Conservation (phyloP, 2,329 filamentous ascomycete genomes). For the Diaporthe helianthi region DNA sequence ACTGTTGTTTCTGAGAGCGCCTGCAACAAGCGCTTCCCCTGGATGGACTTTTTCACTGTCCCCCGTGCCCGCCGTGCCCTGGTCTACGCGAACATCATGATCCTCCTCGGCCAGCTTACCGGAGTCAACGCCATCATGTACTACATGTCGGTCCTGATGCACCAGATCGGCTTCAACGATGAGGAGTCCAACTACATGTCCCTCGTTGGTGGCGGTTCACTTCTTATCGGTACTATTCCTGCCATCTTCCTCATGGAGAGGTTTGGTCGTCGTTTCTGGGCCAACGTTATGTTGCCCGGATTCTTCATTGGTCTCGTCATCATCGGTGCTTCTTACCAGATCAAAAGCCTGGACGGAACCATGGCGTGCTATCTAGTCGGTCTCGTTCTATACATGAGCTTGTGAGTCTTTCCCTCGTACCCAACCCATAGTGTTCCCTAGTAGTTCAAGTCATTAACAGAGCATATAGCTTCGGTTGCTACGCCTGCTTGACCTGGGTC, state of each 20-base stretch:
- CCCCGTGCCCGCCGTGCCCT: constrained; percentile 71
- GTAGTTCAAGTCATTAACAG: too few species aligned
- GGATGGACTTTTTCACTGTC: constrained; percentile 77
- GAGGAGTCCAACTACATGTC: constrained; percentile 76
- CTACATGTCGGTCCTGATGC: constrained; percentile 74
- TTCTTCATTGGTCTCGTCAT: constrained; percentile 75
- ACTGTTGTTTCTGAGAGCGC: constrained; percentile 57
- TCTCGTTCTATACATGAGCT: constrained; percentile 72
- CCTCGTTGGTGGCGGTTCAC: constrained; percentile 71
- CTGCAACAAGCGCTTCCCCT: constrained; percentile 65
- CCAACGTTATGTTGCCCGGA: constrained; percentile 72
- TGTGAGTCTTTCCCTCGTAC: constrained; percentile 40
- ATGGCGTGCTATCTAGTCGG: constrained; percentile 71
- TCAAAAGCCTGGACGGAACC: constrained; percentile 56
- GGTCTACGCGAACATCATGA: constrained; percentile 74
- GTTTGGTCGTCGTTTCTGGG: constrained; percentile 78
- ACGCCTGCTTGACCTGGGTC: constrained; percentile 71
- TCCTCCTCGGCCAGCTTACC: constrained; percentile 73
- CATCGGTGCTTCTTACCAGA: constrained; percentile 69
- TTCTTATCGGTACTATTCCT: constrained; percentile 72
- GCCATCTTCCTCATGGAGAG: constrained; percentile 75
- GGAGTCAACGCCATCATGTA: constrained; percentile 76
- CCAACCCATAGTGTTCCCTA: too few species aligned
- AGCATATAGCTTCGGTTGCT: constrained; percentile 62
- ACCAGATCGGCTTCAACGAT: constrained; percentile 69